Conservation (phyloP, 768 basidiomycete species). For the Suillus brevipes region DNA sequence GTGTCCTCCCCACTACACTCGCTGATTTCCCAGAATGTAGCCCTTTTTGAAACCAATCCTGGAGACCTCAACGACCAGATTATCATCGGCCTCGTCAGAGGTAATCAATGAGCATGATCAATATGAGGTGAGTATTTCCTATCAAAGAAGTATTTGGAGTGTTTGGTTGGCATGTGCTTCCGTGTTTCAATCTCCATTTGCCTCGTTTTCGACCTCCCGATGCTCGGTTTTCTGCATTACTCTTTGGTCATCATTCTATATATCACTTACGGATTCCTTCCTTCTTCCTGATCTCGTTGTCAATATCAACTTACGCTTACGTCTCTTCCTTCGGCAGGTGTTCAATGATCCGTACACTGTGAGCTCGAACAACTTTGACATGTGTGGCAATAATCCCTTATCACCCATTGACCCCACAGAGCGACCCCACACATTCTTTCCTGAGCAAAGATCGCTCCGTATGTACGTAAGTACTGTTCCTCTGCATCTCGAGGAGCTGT, state of each 20-base stretch:
- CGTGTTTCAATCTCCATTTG: not conserved
- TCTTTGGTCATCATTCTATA: not conserved
- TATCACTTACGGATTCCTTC: not conserved
- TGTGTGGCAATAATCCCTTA: slow-evolving; percentile 9
- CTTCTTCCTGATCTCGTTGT: not conserved
- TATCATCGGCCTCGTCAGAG: slow-evolving; percentile 66
- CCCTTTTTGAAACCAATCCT: slow-evolving; percentile 82
- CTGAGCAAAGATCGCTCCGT: slow-evolving; percentile 88
- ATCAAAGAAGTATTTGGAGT: not conserved
- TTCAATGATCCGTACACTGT: slow-evolving; percentile 84
- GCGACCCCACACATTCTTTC: slow-evolving; percentile 88
- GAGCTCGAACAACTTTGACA: slow-evolving; percentile 28
- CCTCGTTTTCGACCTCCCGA: not conserved
- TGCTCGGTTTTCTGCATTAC: not conserved
- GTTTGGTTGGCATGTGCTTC: not conserved
- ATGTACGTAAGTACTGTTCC: slow-evolving; percentile 43
- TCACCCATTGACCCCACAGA: slow-evolving; percentile 40
- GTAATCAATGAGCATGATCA: slow-evolving; percentile 83
- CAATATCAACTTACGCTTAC: not conserved
- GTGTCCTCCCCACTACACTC: not conserved
- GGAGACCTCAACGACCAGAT: slow-evolving; percentile 62
- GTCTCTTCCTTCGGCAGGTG: slow-evolving; percentile 35
- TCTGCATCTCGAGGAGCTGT: slow-evolving; percentile 12
- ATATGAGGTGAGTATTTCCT: slow-evolving; percentile 53
- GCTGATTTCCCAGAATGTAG: slow-evolving; percentile 33